Evolutionary conservation across 129 eudicot species (phyloP), one percentile per base, ranked within the genome.

Genomic region (Ambrosia artemisiifolia): DNA sequence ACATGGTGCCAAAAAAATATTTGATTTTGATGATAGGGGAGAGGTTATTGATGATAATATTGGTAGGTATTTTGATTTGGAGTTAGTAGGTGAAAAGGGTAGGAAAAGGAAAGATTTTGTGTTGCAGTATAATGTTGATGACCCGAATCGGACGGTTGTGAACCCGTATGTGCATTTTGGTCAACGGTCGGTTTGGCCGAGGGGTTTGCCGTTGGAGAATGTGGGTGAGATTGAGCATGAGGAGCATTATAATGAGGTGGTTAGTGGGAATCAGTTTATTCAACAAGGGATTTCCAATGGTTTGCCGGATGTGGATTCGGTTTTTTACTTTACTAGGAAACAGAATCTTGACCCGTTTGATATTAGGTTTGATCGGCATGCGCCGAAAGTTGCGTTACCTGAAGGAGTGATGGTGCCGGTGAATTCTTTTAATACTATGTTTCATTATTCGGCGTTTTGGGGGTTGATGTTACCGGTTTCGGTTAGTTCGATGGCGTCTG

Each of bases 251-350:
- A 82, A 95, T 28, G 87, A 92, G 42, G 85, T 87, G 13, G 84
- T 81, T 63, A 91, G 96, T 63, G 98, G 98, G 65, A 89, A 77
- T 76, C 96, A 90, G 71, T 90, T 70, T 65, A 93, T 93, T 73
- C 98, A 93, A 75, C 98, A 90, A 24, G 98, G 98, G 70, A 87
- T 93, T 54, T 89, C 92, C 0, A 93, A 93, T 61, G 98, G 98
- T 50, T 85, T 93, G 53, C 98, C 98, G 0, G 98, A 93, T 84
- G 96, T 93, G 42, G 98, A 93, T 81, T 93, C 95, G 32, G 95
- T 92, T 66, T 92, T 92, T 67, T 92, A 92, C 79, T 92, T 92
- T 72, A 92, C 98, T 3, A 54, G 98, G 69, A 92, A 89, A 61
- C 82, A 90, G 1, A 80, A 51, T 6, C 81, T 85, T 43, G 98